Base-by-base conservation (phyloP, 2,329 filamentous ascomycete species). In the Daldinia sp. region DNA sequence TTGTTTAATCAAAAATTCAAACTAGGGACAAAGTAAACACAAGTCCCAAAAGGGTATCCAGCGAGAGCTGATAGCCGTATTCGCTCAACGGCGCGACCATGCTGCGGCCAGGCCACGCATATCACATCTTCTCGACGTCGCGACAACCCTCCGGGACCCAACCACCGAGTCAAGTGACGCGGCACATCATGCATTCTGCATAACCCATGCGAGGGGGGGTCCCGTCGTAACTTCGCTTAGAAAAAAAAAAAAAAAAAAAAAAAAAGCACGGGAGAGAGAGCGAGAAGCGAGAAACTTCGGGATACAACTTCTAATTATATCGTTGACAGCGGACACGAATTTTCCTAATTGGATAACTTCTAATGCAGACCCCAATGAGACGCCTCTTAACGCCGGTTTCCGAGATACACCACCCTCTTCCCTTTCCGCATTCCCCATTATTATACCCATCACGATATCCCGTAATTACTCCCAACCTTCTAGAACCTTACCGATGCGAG, bases 401-500 rank as follows among this genome's bases (percentile, higher is more conserved):
- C 52, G 57, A 53, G 41, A 51, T 61, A 54, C 52, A 21, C 45
- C 17, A 48, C 41, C 21, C 37, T 30, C 55, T 61, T 27, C 41
- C 21, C 37, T 30, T 58, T 61, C 30, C 57, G 43, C 25, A 45
- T 35, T 21, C 13, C 11, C 21, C 11, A n/a, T 41, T 21, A 17
- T 11, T 8, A 45, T 27, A 3, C 25, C 29, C 17, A 37, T 50
- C 54, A 61, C 49, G 39, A 41, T 47, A 49, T 45, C 37, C 35
- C 49, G 37, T 55, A 58, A 39, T 65, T 52, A 49, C 27, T 48
- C 58, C 65, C 68, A 70, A 15, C 58, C 56, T 25, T 70, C 67
- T 37, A 70, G 60, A 49, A 70, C 62, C 52, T 58, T 65, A 21
- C 56, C 55, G 41, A 70, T 64, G 37, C 67, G 55, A 35, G 63